Evolutionary conservation across 805 yeast species (phyloP).

Genomic region (Pichia eremophila): DNA sequence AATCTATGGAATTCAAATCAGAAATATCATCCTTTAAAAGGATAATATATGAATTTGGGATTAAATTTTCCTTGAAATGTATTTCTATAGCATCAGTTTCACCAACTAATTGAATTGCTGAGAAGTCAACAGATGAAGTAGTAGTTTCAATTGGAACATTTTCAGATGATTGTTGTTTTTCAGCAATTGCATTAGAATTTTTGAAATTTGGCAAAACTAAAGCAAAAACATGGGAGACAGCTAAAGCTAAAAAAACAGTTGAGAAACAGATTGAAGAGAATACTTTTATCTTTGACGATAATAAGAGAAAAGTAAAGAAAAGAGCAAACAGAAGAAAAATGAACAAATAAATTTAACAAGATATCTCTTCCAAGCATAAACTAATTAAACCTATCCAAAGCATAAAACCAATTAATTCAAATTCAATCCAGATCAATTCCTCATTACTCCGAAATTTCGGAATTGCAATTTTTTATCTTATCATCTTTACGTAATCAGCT

Average conservation of each 20-base stretch:
- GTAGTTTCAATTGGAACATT: no score
- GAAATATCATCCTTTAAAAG: slow-evolving; percentile 64
- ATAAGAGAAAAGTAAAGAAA: no score
- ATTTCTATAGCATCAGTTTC: slow-evolving; percentile 35
- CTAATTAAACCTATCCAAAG: no score
- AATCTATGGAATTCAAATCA: slow-evolving; percentile 55
- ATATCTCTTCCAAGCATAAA: no score
- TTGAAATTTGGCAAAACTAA: slow-evolving; percentile 14
- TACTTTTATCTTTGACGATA: slow-evolving; percentile 9
- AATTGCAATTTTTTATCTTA: no score
- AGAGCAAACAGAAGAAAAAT: no score
- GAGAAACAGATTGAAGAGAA: slow-evolving; percentile 10
- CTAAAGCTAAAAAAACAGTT: slow-evolving; percentile 10
- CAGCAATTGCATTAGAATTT: slow-evolving; percentile 9
- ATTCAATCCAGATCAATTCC: no score
- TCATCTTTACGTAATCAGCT: no score
- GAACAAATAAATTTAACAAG: no score
- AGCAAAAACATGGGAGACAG: slow-evolving; percentile 10
- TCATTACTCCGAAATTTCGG: no score
- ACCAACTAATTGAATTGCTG: slow-evolving; percentile 9
- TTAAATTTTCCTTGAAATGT: slow-evolving; percentile 36
- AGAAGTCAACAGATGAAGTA: not conserved
- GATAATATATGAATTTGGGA: slow-evolving; percentile 75
- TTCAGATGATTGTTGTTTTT: no score
- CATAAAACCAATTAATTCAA: no score